A percentile compares a stretch with the other conserved stretches of the same genome.
Evolutionary conservation across 2,329 filamentous ascomycete species (phyloP).

Genomic region (Fusarium poae): DNA sequence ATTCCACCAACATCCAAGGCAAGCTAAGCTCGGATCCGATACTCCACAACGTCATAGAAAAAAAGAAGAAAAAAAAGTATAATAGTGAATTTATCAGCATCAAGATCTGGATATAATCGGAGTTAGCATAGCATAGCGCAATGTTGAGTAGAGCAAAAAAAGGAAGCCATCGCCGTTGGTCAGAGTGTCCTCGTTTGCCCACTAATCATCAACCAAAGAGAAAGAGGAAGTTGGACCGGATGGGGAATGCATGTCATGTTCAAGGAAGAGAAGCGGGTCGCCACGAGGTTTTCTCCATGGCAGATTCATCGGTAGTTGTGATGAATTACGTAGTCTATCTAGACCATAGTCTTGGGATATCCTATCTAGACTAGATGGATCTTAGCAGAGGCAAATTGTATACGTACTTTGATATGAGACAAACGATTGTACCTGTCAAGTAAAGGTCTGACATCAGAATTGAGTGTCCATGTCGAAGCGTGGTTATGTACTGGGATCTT

Average conservation of each 20-base stretch:
- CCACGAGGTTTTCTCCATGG: slow-evolving; percentile 15
- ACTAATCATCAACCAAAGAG: slow-evolving; percentile 7
- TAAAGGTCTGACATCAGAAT: slow-evolving; percentile 39
- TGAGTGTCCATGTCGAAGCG: not conserved
- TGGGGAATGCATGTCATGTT: not conserved
- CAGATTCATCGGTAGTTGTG: slow-evolving; percentile 16
- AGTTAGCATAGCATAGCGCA: slow-evolving; percentile 11
- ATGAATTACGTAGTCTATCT: too few relatives aligned
- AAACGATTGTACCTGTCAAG: not conserved
- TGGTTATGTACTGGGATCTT: not conserved
- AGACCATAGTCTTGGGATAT: not conserved
- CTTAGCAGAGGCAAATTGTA: not conserved
- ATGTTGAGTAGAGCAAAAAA: not conserved
- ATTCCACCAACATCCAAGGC: slow-evolving; percentile 17
- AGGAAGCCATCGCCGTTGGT: slow-evolving; percentile 37
- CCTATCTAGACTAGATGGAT: not conserved
- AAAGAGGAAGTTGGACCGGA: slow-evolving; percentile 15
- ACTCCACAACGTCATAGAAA: slow-evolving; percentile 37
- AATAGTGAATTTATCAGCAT: slow-evolving; percentile 35
- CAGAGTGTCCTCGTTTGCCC: slow-evolving; percentile 1
- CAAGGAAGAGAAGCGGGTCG: slow-evolving; percentile 28
- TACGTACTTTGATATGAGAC: slow-evolving; percentile 2
- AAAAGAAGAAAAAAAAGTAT: slow-evolving; percentile 5
- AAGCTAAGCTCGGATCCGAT: not conserved
- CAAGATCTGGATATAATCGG: slow-evolving; percentile 27